A percentile compares a stretch with the other conserved stretches of the same genome.
These are phyloP conservation scores for Gossypium stocksii DNA, from an alignment of 345 rosid species.

Conservation along the genomic window DNA sequence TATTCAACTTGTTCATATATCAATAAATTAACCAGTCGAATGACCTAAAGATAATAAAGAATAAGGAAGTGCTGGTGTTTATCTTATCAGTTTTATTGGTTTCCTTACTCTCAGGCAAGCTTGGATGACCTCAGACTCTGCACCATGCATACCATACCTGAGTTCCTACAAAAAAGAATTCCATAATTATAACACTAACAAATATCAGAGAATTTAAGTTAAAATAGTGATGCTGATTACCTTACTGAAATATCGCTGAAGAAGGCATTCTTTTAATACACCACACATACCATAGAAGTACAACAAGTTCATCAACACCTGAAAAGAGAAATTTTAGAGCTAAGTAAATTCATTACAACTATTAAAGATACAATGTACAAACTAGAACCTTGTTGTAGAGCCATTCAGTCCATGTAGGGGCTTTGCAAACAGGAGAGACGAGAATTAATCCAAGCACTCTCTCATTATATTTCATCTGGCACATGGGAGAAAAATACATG, in stretches of 20 bases:
- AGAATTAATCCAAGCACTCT: constrained; percentile 58
- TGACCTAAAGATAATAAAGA: neutral
- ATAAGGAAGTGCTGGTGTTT: neutral
- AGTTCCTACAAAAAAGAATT: constrained; percentile 37
- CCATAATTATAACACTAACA: constrained; percentile 4
- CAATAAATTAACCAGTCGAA: neutral
- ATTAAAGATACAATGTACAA: neutral
- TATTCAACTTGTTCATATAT: neutral
- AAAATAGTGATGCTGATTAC: constrained; percentile 21
- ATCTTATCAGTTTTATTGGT: neutral
- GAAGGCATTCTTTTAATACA: constrained; percentile 55
- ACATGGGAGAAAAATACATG: constrained; percentile 15
- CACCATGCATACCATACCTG: constrained; percentile 32
- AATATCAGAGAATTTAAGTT: neutral
- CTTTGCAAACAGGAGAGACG: constrained; percentile 62
- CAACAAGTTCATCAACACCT: constrained; percentile 56
- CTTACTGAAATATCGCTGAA: constrained; percentile 69
- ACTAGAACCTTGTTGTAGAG: constrained; percentile 53
- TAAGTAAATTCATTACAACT: neutral
- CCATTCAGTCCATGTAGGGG: constrained; percentile 73
- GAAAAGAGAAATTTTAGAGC: constrained; percentile 8
- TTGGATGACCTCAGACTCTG: constrained; percentile 44
- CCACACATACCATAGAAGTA: constrained; percentile 69
- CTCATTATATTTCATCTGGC: constrained; percentile 51
- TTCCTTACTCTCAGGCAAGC: constrained; percentile 47